Conservation (phyloP, 2,329 filamentous ascomycete species). For the Raffaelea ambrosiae region DNA sequence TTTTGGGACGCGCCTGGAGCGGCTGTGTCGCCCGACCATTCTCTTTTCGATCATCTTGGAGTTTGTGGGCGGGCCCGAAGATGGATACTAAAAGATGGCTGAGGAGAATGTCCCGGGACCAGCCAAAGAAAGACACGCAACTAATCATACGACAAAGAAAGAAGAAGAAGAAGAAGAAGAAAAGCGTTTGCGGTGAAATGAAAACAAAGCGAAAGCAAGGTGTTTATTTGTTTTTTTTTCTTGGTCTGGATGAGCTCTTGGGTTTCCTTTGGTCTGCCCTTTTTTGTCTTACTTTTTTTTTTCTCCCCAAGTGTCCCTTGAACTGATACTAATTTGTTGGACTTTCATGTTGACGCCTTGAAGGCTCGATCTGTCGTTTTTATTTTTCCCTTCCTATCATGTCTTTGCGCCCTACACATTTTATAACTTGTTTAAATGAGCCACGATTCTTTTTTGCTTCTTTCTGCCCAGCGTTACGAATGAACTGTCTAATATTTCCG, state of each 20-base stretch:
- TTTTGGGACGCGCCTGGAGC: constrained; percentile 4
- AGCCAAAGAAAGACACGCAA: no score
- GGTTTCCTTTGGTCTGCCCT: neutral
- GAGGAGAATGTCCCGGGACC: no score
- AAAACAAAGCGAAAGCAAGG: no score
- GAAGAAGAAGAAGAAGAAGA: no score
- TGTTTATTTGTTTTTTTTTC: neutral
- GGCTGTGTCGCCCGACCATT: constrained; percentile 8
- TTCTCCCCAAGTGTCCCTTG: neutral
- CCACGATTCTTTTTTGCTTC: no score
- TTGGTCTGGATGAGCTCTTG: neutral
- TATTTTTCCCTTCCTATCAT: neutral
- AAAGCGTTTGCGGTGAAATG: no score
- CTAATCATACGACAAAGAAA: no score
- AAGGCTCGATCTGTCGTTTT: neutral
- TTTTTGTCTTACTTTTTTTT: neutral
- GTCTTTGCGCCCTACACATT: neutral
- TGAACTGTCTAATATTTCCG: no score
- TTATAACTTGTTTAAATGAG: no score
- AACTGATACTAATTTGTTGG: no score
- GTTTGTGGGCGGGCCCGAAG: neutral
- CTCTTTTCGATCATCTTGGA: constrained; percentile 11
- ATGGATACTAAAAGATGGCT: neutral
- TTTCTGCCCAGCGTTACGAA: no score
- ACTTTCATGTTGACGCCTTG: no score